Evolutionary conservation across 2,329 filamentous ascomycete genomes (phyloP).

Genomic region (Xylariaceae sp.): DNA sequence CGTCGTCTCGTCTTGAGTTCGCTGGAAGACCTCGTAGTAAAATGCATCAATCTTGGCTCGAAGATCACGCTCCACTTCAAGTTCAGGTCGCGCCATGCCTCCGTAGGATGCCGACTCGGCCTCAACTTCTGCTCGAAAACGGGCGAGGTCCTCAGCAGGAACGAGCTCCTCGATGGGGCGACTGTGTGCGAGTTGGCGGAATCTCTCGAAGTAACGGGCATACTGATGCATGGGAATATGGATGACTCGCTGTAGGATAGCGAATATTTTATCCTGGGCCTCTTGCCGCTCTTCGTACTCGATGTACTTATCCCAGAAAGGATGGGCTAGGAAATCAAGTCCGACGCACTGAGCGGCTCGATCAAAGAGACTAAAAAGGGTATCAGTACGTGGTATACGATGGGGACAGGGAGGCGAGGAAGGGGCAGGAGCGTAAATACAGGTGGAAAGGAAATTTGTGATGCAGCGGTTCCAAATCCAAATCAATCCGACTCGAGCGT

Average conservation of each 20-base stretch:
- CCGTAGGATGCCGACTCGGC: slow-evolving; percentile 55
- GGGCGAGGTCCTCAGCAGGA: slow-evolving; percentile 61
- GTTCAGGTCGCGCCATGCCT: slow-evolving; percentile 57
- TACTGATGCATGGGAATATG: slow-evolving; percentile 95
- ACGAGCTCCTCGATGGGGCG: slow-evolving; percentile 72
- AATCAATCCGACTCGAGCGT: slow-evolving; percentile 34
- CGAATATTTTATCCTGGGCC: slow-evolving; percentile 77
- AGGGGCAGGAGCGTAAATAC: slow-evolving; percentile 57
- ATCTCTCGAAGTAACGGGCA: slow-evolving; percentile 88
- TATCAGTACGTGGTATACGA: slow-evolving; percentile 28
- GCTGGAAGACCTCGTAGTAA: slow-evolving; percentile 76
- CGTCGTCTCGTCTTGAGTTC: slow-evolving; percentile 80
- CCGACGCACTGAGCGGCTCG: slow-evolving; percentile 81
- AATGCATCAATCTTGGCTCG: slow-evolving; percentile 74
- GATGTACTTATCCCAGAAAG: slow-evolving; percentile 98
- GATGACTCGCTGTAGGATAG: slow-evolving; percentile 76
- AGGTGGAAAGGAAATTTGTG: slow-evolving; percentile 51
- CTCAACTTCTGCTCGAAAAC: slow-evolving; percentile 69
- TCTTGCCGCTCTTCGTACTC: slow-evolving; percentile 94
- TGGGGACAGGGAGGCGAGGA: slow-evolving; percentile 25
- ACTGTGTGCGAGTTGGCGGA: slow-evolving; percentile 69
- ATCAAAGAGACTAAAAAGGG: slow-evolving; percentile 76
- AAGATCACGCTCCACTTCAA: slow-evolving; percentile 80
- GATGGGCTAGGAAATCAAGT: slow-evolving; percentile 88
- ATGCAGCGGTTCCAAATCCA: slow-evolving; percentile 48